phyloP scores from a whole-genome alignment of 495 filamentous ascomycete species.

The Arthonia radiata region DNA sequence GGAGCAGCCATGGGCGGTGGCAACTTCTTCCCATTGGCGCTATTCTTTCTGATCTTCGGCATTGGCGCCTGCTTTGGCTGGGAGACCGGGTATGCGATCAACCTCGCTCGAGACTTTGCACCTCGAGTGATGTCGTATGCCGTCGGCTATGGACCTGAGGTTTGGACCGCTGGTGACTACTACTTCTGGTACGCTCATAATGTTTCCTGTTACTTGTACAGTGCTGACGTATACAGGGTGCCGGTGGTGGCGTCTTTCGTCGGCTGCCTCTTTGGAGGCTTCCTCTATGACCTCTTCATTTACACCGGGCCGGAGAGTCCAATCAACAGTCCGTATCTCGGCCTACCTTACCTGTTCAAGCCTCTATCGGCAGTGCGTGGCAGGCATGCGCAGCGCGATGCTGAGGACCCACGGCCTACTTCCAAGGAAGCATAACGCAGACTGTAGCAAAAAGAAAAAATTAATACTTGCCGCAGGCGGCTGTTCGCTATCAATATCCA shows the following conservation, averaged over 20 bases:
- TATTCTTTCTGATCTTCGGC: slow-evolving; percentile 41
- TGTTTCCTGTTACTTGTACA: no score
- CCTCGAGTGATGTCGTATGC: slow-evolving; percentile 35
- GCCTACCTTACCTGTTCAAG: slow-evolving; percentile 9
- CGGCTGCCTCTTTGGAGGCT: slow-evolving; percentile 32
- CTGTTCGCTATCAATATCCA: no score
- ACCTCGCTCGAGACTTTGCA: slow-evolving; percentile 41
- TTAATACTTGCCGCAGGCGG: no score
- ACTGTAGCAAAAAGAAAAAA: no score
- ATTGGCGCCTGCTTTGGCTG: slow-evolving; percentile 43
- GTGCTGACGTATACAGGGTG: no score
- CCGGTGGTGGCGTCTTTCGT: slow-evolving; percentile 32
- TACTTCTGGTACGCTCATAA: slow-evolving; percentile 26
- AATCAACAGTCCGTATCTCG: slow-evolving; percentile 31
- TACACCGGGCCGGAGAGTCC: slow-evolving; percentile 30
- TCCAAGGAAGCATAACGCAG: no score
- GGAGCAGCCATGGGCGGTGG: slow-evolving; percentile 19
- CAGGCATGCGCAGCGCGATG: no score
- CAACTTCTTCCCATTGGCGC: slow-evolving; percentile 24
- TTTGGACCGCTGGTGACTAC: slow-evolving; percentile 35
- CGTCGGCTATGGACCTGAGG: slow-evolving; percentile 36
- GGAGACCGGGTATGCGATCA: slow-evolving; percentile 47
- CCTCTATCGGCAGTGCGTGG: no score
- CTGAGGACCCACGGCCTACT: no score
- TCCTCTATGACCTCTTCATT: slow-evolving; percentile 35